Conservation (phyloP, 1,284 basidiomycete genomes). For the Sporisorium sorghi region DNA sequence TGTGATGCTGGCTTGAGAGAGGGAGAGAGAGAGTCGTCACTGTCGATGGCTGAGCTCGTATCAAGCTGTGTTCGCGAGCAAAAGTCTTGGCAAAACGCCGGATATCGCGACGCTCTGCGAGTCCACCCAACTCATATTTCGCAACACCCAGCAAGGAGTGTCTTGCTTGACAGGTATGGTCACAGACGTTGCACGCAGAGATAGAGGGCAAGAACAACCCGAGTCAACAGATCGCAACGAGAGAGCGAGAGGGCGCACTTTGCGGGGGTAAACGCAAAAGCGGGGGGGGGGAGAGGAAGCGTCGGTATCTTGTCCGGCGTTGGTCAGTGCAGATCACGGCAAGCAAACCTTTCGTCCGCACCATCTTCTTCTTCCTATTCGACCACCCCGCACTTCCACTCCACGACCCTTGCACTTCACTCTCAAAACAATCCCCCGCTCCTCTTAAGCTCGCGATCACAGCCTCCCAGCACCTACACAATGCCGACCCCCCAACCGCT, state of each 20-base stretch:
- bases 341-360: not conserved
- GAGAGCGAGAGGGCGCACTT: not conserved
- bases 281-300: not conserved
- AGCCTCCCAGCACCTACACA: not conserved
- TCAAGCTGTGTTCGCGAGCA: not conserved
- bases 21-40: no score
- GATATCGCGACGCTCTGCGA: not conserved
- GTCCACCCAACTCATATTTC: no score
- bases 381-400: slow-evolving; percentile 21
- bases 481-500: slow-evolving; percentile 3
- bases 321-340: slow-evolving; percentile 25
- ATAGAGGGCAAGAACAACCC: no score
- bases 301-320: slow-evolving; percentile 35
- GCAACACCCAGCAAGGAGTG: no score
- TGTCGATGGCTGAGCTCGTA: not conserved
- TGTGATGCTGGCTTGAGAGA: no score
- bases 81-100: not conserved
- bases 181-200: no score
- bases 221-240: not conserved
- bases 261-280: slow-evolving; percentile 2
- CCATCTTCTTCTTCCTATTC: not conserved
- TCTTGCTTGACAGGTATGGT: no score
- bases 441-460: not conserved
- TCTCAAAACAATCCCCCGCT: no score
- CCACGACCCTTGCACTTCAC: not conserved